phyloP scores from a whole-genome alignment of 2,329 filamentous ascomycete genomes.

The Nannizzia gypsea region DNA sequence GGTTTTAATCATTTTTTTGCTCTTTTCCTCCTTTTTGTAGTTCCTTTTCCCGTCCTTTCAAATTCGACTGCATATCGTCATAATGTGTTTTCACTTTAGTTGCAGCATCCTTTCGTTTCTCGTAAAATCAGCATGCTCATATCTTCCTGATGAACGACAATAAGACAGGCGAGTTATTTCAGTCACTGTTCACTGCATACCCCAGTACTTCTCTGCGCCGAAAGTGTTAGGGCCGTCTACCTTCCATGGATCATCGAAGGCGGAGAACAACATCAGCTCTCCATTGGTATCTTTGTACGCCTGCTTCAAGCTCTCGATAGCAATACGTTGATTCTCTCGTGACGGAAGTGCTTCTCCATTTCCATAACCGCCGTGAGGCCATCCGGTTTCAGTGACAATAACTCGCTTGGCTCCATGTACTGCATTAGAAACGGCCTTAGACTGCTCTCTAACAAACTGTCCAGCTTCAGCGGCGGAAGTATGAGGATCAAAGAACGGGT shows the following conservation, averaged over 20 bases:
- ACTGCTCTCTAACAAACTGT: slow-evolving; percentile 50
- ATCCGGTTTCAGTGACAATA: slow-evolving; percentile 72
- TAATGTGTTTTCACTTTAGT: neutral
- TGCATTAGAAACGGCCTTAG: slow-evolving; percentile 33
- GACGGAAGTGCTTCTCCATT: slow-evolving; percentile 62
- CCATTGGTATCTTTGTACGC: slow-evolving; percentile 38
- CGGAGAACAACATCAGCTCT: slow-evolving; percentile 60
- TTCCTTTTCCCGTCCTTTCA: neutral
- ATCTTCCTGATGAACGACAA: neutral
- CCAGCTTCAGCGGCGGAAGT: slow-evolving; percentile 51
- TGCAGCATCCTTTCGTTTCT: neutral
- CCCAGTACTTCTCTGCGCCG: slow-evolving; percentile 67
- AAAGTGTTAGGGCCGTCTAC: slow-evolving; percentile 49
- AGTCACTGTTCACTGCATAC: slow-evolving; percentile 24
- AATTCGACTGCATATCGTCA: neutral
- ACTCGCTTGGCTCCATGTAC: slow-evolving; percentile 48
- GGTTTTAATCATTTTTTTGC: neutral
- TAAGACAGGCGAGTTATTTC: neutral
- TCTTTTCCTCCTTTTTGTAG: neutral
- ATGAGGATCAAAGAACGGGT: slow-evolving; percentile 68
- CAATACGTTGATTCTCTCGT: slow-evolving; percentile 51
- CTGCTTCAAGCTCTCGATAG: slow-evolving; percentile 52
- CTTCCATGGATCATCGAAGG: slow-evolving; percentile 76
- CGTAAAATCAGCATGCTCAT: neutral
- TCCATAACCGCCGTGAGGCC: slow-evolving; percentile 57